Base-by-base conservation (phyloP, 305 asterid species). In the Lippia alba region DNA sequence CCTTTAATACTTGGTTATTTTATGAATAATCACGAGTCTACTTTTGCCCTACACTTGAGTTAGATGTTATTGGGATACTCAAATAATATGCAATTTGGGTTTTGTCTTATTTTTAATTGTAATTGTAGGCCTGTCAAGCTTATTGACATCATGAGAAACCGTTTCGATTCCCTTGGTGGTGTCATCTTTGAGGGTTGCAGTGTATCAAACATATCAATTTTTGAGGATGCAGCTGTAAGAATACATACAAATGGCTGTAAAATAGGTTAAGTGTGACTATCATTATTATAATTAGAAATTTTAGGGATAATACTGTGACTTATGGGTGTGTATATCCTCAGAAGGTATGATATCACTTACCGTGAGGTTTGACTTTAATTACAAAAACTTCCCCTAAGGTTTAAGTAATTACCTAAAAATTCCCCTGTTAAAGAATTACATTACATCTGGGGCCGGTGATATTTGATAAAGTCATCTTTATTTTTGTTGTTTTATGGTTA, bases 211-310 rank as follows among this genome's bases (percentile, higher is more conserved):
- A 83, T 94, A 77, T 71, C 77, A 55, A 48, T 91, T 39, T 88
- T 85, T 53, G 87, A 89, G 77, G 96, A 94, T 76, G 80, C 89
- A 77, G 95, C 97, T 62, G 99, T 94, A 85, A 85, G 99, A 74
- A 71, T 58, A 77, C 78, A 49, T 66, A 75, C 73, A 54, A 70
- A 51, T 80, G 72, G 53, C 68, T 15, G 15, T 32, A 16, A 64
- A 58, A 61, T 34, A 44, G 19, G 48, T 36, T 7, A 63, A 12
- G 36, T 20, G 44, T 11, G 24, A 63, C 32, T 36, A 17, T 45
- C 32, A 5, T 10, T 50, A 16, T n/a, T 32, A 40, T 6, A 60
- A 32, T 18, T 18, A 69, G 12, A 15, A 41, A 14, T 24, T 50
- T 24, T 24, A 24, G 30, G 3, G 3, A 24, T 24, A 24, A 24